Base-by-base conservation (phyloP, 1,139 yeast species). In the Trichomonascaceae sp. region DNA sequence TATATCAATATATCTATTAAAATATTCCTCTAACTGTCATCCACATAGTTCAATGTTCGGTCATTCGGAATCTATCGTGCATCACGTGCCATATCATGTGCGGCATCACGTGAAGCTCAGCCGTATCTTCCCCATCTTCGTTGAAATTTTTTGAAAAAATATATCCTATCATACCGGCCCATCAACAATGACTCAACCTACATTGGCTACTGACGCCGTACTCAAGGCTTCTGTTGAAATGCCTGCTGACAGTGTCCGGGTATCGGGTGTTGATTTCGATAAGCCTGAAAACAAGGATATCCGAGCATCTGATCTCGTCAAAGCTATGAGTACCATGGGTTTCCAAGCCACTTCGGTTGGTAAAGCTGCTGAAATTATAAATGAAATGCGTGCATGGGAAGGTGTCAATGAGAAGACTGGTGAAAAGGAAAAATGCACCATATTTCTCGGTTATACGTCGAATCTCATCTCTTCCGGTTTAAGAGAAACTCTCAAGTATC, bases 361-460 rank as follows among this genome's bases (percentile, higher is more conserved):
- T 30, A 77, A 83, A 62, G 97, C 97, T 1, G 90, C 97, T 69
- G 95, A 88, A 27, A 87, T 93, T 61, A 89, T 93, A 58, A 82
- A 91, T 66, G 83, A 87, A 53, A 95, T 93, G 99, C 81, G 96
- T 70, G 58, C 74, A 17, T 93, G 98, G 98, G 82, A 91, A 70
- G 99, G 98, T 55, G 80, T 80, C 63, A 96, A 88, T 67, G 95
- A 84, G 15, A 77, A 83, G 17, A 95, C 96, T 10, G 85, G 74
- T 15, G 66, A 68, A 44, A 60, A 70, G 62, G 96, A 88, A 69
- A 87, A 84, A 67, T 78, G 96, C 27, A 93, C 99, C 10, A 84
- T 95, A 53, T 93, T 93, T 69, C 77, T 93, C 79, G 99, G 99
- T 22, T 95, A 85, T 73, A 93, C 99, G 46, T 90, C 97, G n/a